Evolutionary conservation across 139 green algal genomes (phyloP), one percentile per base, ranked within the genome.

Genomic region (Nannochloris sp.): DNA sequence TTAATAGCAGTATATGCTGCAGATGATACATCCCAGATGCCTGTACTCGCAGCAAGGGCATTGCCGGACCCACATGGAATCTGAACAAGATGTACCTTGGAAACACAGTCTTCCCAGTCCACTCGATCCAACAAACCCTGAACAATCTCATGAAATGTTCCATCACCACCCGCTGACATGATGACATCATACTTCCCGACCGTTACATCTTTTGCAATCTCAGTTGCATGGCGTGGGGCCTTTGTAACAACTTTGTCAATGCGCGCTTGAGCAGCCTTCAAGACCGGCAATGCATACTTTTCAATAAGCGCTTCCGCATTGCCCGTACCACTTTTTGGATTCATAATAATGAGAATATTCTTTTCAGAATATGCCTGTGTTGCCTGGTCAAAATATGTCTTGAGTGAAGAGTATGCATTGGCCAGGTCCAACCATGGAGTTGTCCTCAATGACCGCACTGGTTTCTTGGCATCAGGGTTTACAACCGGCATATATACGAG

Each of bases 91-190:
- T 82, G 81, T 2, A 21, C 15, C 1, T 29, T 29, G 19, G 34
- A 16, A n/a, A 83, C 15, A 1, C 71, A 75, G 0, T 64, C 25
- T 8, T 73, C 54, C 86, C 86, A 93, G 60, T 93, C 86, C 1
- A 75, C 64, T 10, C 83, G 71, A n/a, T 56, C 21, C n/a, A 88
- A 55, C 11, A 86, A 21, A 14, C 84, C 85, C 82, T 91, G 84
- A 54, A 93, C 34, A 5, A 68, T 76, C 59, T 93, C 86, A 65
- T 69, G 78, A 37, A 85, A 57, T 0, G 87, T 90, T 14, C 86
- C 87, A 56, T 93, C 87, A 1, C 87, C 86, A 2, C 87, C 85
- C 50, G 88, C 73, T 49, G 75, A 68, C 37, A 87, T 46, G 18
- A 90, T 18, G 4, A 78, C 24, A 58, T 81, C 71, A 19, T 75